Evolutionary conservation across 164 flowering plant genomes (phyloP).

Genomic region (Dillenia turbinata): DNA sequence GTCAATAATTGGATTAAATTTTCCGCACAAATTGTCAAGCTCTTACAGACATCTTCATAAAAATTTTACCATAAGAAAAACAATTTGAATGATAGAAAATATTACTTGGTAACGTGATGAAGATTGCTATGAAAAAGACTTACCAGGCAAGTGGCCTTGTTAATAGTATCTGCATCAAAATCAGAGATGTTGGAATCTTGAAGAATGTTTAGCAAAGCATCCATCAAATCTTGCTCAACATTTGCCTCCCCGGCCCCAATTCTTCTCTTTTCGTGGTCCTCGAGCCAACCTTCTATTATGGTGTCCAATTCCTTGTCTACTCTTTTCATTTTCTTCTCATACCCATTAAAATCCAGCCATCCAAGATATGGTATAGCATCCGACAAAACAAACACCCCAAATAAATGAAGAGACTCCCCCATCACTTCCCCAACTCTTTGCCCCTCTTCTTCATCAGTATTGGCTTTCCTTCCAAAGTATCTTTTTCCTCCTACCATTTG

Average conservation of each 20-base stretch:
- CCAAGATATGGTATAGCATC: constrained; percentile 16
- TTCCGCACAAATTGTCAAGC: too few relatives aligned
- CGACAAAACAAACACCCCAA: constrained; percentile 11
- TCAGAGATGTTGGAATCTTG: background rate
- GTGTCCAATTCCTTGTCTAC: constrained; percentile 11
- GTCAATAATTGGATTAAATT: too few relatives aligned
- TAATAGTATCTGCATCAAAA: constrained; percentile 13
- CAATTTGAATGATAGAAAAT: background rate
- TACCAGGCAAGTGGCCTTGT: constrained; percentile 11
- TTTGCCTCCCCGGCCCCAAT: background rate
- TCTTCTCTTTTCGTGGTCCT: constrained; percentile 9
- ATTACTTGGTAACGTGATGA: background rate
- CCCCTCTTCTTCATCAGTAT: constrained; percentile 2
- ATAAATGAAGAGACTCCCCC: constrained; percentile 7
- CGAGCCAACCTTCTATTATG: constrained; percentile 2
- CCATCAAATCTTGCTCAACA: constrained; percentile 14
- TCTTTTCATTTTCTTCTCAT: constrained; percentile 15
- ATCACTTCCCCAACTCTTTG: constrained; percentile 4
- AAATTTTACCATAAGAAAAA: too few relatives aligned
- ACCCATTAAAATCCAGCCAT: constrained; percentile 15
- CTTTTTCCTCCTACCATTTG: background rate
- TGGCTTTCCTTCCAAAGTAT: background rate
- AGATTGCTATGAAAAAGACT: background rate
- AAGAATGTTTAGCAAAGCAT: constrained; percentile 12
- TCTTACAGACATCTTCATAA: too few relatives aligned